Evolutionary conservation across 2,329 filamentous ascomycete species (phyloP).

Genomic region (Bipolaris oryzae): DNA sequence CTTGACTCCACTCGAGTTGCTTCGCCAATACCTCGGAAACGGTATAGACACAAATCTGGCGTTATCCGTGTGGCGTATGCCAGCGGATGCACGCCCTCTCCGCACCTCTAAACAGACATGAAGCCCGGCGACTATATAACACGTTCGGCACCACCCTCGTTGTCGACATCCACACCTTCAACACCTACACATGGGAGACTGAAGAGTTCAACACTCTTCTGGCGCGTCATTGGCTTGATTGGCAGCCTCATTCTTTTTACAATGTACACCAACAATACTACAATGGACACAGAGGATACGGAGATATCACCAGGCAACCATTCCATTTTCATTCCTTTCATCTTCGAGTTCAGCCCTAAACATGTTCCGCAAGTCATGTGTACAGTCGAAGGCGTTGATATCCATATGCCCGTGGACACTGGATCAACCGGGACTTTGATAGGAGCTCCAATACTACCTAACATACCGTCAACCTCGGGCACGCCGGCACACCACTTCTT

Average conservation of each 20-base stretch:
- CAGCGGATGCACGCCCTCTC: constrained; percentile 19
- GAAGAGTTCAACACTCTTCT: constrained; percentile 32
- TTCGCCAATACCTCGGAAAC: constrained; percentile 3
- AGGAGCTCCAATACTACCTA: constrained; percentile 41
- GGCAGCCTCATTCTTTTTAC: constrained; percentile 15
- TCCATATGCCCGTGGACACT: constrained; percentile 45
- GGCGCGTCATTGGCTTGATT: constrained; percentile 15
- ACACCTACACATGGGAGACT: constrained; percentile 12
- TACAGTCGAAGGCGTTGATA: constrained; percentile 34
- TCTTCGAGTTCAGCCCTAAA: constrained; percentile 34
- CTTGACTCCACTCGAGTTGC: constrained; percentile 3
- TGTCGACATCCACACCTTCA: constrained; percentile 20
- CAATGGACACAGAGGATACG: constrained; percentile 17
- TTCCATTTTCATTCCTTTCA: constrained; percentile 44
- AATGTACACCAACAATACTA: constrained; percentile 6
- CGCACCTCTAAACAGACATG: constrained; percentile 28
- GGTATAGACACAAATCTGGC: constrained; percentile 22
- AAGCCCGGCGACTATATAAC: constrained; percentile 25
- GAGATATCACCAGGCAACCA: constrained; percentile 25
- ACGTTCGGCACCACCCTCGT: constrained; percentile 1
- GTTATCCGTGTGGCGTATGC: constrained; percentile 10
- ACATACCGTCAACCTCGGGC: constrained; percentile 29
- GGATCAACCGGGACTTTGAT: constrained; percentile 45
- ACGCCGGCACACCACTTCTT: constrained; percentile 42
- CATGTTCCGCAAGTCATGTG: constrained; percentile 35